Base-by-base conservation (phyloP, 371 early-diverging fungal genomes). In the Mucor irregularis region DNA sequence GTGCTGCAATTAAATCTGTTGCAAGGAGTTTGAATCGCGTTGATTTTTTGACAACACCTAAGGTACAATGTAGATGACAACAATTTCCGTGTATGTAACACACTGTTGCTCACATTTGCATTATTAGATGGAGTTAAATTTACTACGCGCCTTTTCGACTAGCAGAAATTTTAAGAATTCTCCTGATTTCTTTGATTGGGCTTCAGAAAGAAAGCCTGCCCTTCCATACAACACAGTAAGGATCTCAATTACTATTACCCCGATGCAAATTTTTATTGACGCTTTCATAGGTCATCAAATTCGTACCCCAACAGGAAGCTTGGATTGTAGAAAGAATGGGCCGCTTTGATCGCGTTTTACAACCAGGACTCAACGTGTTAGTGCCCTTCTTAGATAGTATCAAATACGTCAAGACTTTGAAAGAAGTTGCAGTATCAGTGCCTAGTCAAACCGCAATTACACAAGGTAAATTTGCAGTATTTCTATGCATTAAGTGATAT, bases 281-380 rank as follows among this genome's bases (percentile, higher is more conserved):
- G n/a, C n/a, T n/a, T n/a, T n/a, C n/a, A n/a, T 21, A 40, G 42
- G 24, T 42, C 13, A 14, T 21, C 3, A 42, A 42, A 21, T 42
- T 42, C 21, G 42, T 42, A 1, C 42, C 42, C 14, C 42, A 42
- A 24, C 42, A 42, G 24, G 42, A 42, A 14, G 42, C 42, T 10
- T 42, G 42, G 42, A 14, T 42, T 24, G 42, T 42, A 1, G 42
- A 42, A 24, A 42, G 42, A 42, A 42, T 42, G 42, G 42, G 42
- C 13, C 42, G 42, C 10, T 42, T 42, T 10, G 42, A 42, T 24
- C 22, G 42, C 10, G 24, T 42, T 10, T 14, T 42, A 9, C 24
- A 42, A 42, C 42, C 42, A 4, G 42, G 42, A 1, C 42, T 42
- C 14, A 42, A 42, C 10, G 9, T 42, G 9, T 42, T 42, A 25